Evolutionary conservation across 2,329 filamentous ascomycete genomes (phyloP).

Genomic region (Proliferodiscus dingleyae): DNA sequence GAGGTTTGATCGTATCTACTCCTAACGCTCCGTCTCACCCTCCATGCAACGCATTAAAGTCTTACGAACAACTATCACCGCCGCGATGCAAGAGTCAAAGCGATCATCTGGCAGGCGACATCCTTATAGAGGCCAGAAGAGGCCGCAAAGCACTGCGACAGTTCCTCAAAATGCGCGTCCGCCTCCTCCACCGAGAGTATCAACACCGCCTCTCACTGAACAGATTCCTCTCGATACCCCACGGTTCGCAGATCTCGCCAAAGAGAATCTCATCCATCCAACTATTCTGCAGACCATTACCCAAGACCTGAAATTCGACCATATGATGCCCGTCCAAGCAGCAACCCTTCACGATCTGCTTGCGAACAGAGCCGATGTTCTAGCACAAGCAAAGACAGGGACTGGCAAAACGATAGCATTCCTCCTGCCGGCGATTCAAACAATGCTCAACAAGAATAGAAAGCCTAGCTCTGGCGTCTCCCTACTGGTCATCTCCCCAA

Average conservation of each 20-base stretch:
- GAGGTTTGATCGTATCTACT: too few species aligned
- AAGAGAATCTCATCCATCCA: constrained; percentile 40
- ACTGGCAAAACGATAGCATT: constrained; percentile 97
- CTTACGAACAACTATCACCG: constrained; percentile 16
- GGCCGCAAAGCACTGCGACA: constrained; percentile 12
- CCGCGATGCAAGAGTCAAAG: constrained; percentile 23
- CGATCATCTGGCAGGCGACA: constrained; percentile 19
- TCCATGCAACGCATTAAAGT: constrained; percentile 16
- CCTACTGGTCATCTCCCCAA: constrained; percentile 71
- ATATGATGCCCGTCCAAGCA: constrained; percentile 90
- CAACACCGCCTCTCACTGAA: constrained; percentile 34
- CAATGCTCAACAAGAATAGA: constrained; percentile 46
- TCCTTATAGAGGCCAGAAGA: constrained; percentile 23
- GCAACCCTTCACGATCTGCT: constrained; percentile 78
- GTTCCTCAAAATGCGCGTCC: constrained; percentile 15
- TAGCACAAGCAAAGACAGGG: constrained; percentile 94
- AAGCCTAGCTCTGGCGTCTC: constrained; percentile 51
- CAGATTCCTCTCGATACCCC: constrained; percentile 40
- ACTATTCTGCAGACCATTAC: constrained; percentile 56
- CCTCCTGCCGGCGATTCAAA: constrained; percentile 76
- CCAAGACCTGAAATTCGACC: constrained; percentile 66
- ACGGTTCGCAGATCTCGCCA: constrained; percentile 42
- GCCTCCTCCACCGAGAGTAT: constrained; percentile 32
- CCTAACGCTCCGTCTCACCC: constrained; percentile 16
- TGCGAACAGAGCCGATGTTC: constrained; percentile 57